Evolutionary conservation across 2,329 filamentous ascomycete genomes (phyloP), one percentile per base, ranked within the genome.

Genomic region (Curvularia eragrostidis): DNA sequence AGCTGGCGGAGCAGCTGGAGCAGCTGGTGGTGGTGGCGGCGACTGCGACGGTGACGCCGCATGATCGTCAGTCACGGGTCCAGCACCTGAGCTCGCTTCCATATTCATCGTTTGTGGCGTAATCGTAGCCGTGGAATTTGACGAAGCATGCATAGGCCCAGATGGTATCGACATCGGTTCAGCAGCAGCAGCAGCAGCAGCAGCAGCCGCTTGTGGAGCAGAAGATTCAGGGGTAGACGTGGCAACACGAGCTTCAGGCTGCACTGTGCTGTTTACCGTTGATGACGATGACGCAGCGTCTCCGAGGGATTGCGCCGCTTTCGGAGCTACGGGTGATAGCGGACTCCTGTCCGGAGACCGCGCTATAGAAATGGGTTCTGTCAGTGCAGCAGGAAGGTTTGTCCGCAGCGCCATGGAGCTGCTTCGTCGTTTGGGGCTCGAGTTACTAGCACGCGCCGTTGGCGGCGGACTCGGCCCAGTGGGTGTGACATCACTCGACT

Each of bases 401-500:
- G 54, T 58, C 3, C 51, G 24, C 10, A 56, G 36, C 9, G 47
- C 49, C 46, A 53, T 56, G 4, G 59, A 47, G 8, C 43, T 39
- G 26, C 34, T 54, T 19, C 24, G 30, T 21, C 49, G 34, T 8
- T 18, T 28, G 13, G 49, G 58, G 19, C 49, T 43, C 24, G 32
- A 32, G 13, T 46, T 26, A 26, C 48, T 26, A 32, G 52, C 30
- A 41, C 32, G 8, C 13, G 44, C 34, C 18, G 43, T 24, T 4
- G 50, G 50, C 1, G 53, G 47, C 7, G 63, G 56, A 41, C 54
- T 68, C 7, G 55, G 53, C 6, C 63, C 67, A 8, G 64, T 68
- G 7, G 70, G 64, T 5, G 64, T 68, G 4, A 64, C 56, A 41
- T 69, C 64, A 51, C 63, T 67, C 8, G 65, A 67, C 34, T 55